Evolutionary conservation across 108 stramenopile species (phyloP).

Genomic region (Fistulifera solaris): DNA sequence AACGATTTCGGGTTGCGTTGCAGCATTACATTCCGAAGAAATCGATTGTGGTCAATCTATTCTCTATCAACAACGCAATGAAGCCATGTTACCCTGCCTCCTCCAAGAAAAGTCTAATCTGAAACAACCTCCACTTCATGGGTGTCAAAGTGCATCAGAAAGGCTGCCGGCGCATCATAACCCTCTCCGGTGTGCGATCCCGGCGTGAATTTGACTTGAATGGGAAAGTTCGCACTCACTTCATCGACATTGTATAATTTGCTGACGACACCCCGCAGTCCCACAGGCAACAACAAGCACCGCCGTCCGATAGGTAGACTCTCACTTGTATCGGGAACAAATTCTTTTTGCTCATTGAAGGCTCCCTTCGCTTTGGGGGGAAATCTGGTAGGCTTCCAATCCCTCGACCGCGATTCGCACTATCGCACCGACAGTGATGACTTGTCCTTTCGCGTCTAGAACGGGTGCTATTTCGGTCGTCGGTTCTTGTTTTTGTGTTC

Average conservation of each 20-base stretch:
- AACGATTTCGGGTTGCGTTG: too few relatives aligned
- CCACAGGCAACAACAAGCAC: conserved; percentile 21
- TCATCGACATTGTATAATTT: conserved; percentile 25
- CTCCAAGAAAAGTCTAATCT: too few relatives aligned
- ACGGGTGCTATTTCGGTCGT: not conserved
- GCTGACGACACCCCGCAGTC: conserved; percentile 26
- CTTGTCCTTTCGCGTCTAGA: conserved; percentile 25
- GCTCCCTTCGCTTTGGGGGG: conserved; percentile 16
- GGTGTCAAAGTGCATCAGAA: conserved; percentile 31
- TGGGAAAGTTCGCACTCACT: conserved; percentile 23
- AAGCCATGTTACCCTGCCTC: too few relatives aligned
- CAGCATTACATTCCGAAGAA: too few relatives aligned
- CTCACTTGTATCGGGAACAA: conserved; percentile 9
- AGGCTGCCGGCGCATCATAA: conserved; percentile 29
- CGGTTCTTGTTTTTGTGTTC: not conserved
- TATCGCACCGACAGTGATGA: conserved; percentile 12
- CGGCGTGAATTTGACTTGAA: conserved; percentile 35
- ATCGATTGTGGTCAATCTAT: too few relatives aligned
- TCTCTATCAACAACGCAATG: too few relatives aligned
- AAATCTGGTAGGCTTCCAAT: conserved; percentile 33
- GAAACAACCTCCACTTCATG: conserved; percentile 30
- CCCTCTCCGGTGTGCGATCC: conserved; percentile 19
- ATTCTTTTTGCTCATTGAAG: conserved; percentile 24
- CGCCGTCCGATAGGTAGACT: not conserved
- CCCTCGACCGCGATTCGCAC: conserved; percentile 14